Percentiles rank a stretch among this genome's conserved stretches.
Conservation (phyloP, 768 basidiomycete genomes). For the Sistotremastrum niveocremeum region DNA sequence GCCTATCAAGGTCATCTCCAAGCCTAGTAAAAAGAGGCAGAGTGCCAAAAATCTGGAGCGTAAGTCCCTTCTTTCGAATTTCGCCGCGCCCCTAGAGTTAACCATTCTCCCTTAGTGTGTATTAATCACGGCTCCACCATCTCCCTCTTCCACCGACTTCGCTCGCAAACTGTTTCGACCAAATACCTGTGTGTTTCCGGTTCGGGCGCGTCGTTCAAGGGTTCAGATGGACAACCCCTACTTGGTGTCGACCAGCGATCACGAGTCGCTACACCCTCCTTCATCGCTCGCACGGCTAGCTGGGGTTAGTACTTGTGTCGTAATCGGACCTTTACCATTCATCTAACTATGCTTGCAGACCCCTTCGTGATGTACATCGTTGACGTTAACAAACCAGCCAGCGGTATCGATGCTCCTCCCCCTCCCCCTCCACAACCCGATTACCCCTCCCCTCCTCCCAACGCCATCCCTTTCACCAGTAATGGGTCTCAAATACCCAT, state of each 20-base stretch:
- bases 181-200: slow-evolving; percentile 95
- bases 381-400: slow-evolving; percentile 74
- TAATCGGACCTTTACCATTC: slow-evolving; percentile 7
- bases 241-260: slow-evolving; percentile 66
- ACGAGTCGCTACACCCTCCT: slow-evolving; percentile 66
- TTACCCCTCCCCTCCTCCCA: slow-evolving; percentile 85
- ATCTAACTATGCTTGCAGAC: slow-evolving; percentile 28
- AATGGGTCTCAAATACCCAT: slow-evolving; percentile 80
- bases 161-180: slow-evolving; percentile 91
- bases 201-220: slow-evolving; percentile 82
- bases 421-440: slow-evolving; percentile 77
- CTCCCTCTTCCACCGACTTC: slow-evolving; percentile 88
- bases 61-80: slow-evolving; percentile 27
- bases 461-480: slow-evolving; percentile 75
- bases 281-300: slow-evolving; percentile 78
- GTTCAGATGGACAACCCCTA: slow-evolving; percentile 80
- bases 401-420: slow-evolving; percentile 62
- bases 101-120: slow-evolving; percentile 43
- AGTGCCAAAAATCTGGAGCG: slow-evolving; percentile 87
- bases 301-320: slow-evolving; percentile 48
- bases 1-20: slow-evolving; percentile 97
- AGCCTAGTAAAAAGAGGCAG: slow-evolving; percentile 94
- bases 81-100: slow-evolving; percentile 4
- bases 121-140: slow-evolving; percentile 94
- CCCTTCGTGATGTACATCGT: slow-evolving; percentile 97